These are phyloP conservation scores for Ambrosiella xylebori DNA, from an alignment of 2,329 filamentous ascomycete genomes.

Conservation along the genomic window DNA sequence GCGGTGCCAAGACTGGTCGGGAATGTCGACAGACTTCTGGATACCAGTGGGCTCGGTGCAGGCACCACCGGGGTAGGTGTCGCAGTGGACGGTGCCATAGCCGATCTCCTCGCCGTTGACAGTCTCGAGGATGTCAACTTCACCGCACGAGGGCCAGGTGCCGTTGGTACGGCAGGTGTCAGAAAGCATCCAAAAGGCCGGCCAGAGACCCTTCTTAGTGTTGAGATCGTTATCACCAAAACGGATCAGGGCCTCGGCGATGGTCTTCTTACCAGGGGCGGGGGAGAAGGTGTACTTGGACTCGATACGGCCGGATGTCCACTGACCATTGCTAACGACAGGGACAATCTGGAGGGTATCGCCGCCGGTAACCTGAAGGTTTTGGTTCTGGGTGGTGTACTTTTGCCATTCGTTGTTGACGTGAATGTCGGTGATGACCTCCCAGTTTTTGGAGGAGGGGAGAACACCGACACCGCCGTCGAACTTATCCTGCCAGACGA, in stretches of 20 bases:
- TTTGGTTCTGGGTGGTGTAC: slow-evolving; percentile 29
- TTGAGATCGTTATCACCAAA: slow-evolving; percentile 26
- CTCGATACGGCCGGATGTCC: slow-evolving; percentile 40
- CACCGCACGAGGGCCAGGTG: slow-evolving; percentile 35
- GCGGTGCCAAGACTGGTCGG: slow-evolving; percentile 28
- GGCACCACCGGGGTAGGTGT: slow-evolving; percentile 25
- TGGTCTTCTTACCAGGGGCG: slow-evolving; percentile 26
- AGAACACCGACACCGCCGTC: slow-evolving; percentile 20
- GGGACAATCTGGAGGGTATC: slow-evolving; percentile 35
- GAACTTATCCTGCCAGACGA: slow-evolving; percentile 29
- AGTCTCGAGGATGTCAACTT: slow-evolving; percentile 41
- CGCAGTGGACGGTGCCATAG: slow-evolving; percentile 37
- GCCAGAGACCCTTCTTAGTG: slow-evolving; percentile 38
- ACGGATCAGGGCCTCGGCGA: slow-evolving; percentile 29
- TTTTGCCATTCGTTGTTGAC: slow-evolving; percentile 35
- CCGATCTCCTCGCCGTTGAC: slow-evolving; percentile 31
- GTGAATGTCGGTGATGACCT: slow-evolving; percentile 24
- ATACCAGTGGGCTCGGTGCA: slow-evolving; percentile 35
- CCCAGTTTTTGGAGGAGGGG: slow-evolving; percentile 25
- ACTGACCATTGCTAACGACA: slow-evolving; percentile 23
- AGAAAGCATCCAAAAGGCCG: slow-evolving; percentile 41
- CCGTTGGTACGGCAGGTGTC: slow-evolving; percentile 30
- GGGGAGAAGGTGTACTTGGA: slow-evolving; percentile 31
- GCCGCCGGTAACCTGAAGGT: slow-evolving; percentile 33
- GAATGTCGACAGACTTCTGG: slow-evolving; percentile 21